phyloP scores from a whole-genome alignment of 1,284 basidiomycete species.

The Irpex lacteus region DNA sequence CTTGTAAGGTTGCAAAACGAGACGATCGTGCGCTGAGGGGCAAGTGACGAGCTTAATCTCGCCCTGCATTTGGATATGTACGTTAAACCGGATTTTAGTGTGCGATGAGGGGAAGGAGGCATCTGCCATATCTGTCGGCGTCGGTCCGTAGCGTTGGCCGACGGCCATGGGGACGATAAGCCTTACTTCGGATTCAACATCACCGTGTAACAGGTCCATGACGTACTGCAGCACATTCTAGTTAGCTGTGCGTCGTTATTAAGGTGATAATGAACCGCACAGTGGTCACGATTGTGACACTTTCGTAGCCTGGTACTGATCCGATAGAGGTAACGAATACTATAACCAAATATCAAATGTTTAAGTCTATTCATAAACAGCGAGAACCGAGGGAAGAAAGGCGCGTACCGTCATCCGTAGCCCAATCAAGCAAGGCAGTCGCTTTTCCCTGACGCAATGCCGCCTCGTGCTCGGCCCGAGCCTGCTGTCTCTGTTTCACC shows the following conservation, averaged over 20 bases:
- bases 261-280: conserved; percentile 30
- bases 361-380: not conserved
- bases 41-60: conserved; percentile 9
- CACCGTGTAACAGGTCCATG: conserved; percentile 44
- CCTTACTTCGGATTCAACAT: conserved; percentile 42
- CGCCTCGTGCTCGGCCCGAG: conserved; percentile 38
- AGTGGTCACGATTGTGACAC: conserved; percentile 38
- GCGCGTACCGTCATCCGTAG: conserved; percentile 48
- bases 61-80: conserved; percentile 12
- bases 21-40: conserved; percentile 11
- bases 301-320: conserved; percentile 40
- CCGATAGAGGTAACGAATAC: conserved; percentile 60
- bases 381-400: not conserved
- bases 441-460: conserved; percentile 40
- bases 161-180: conserved; percentile 49
- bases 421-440: conserved; percentile 47
- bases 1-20: conserved; percentile 3
- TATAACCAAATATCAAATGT: conserved; percentile 17
- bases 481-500: conserved; percentile 47
- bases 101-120: conserved; percentile 16
- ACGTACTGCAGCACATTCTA: conserved; percentile 30
- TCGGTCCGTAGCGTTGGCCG: conserved; percentile 48
- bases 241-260: not conserved
- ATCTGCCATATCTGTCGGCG: conserved; percentile 33
- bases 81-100: conserved; percentile 10